These are phyloP conservation scores for Syncephalis fuscata DNA, from an alignment of 371 early-diverging fungal genomes.

Conservation along the genomic window DNA sequence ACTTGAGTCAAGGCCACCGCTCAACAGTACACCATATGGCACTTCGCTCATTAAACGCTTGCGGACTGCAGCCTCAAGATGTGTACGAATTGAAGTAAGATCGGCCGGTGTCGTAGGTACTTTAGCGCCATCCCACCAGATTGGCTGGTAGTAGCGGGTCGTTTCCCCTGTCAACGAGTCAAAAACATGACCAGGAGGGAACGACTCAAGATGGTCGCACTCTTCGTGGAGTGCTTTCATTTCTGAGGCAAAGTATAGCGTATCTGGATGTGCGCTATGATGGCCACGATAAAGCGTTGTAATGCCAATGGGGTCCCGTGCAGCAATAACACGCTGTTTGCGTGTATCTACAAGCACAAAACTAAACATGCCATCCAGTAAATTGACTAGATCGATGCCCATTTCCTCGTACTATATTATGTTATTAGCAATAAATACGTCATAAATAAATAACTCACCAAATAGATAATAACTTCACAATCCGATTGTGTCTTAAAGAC, in stretches of 20 bases:
- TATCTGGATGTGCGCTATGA: conserved; percentile 59
- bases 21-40: conserved; percentile 89
- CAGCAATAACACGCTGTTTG: conserved; percentile 67
- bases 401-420: conserved; percentile 64
- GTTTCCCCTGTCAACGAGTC: conserved; percentile 56
- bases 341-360: conserved; percentile 81
- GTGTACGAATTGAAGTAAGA: conserved; percentile 51
- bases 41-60: conserved; percentile 95
- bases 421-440: not conserved
- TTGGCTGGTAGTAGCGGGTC: conserved; percentile 74
- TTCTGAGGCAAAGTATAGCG: conserved; percentile 85
- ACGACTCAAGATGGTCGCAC: conserved; percentile 86
- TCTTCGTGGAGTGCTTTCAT: conserved; percentile 87
- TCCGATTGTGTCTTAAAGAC: conserved; percentile 87
- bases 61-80: conserved; percentile 73
- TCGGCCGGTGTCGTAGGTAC: conserved; percentile 33
- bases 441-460: conserved; percentile 34
- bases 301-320: conserved; percentile 94
- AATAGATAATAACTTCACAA: conserved; percentile 87
- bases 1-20: conserved; percentile 88
- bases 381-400: conserved; percentile 55
- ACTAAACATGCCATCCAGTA: conserved; percentile 91
- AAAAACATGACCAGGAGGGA: conserved; percentile 90
- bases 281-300: conserved; percentile 93
- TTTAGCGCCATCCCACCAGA: conserved; percentile 60